Evolutionary conservation across 108 stramenopile genomes (phyloP), one percentile per base, ranked within the genome.

Genomic region (Conticribra weissflogii): DNA sequence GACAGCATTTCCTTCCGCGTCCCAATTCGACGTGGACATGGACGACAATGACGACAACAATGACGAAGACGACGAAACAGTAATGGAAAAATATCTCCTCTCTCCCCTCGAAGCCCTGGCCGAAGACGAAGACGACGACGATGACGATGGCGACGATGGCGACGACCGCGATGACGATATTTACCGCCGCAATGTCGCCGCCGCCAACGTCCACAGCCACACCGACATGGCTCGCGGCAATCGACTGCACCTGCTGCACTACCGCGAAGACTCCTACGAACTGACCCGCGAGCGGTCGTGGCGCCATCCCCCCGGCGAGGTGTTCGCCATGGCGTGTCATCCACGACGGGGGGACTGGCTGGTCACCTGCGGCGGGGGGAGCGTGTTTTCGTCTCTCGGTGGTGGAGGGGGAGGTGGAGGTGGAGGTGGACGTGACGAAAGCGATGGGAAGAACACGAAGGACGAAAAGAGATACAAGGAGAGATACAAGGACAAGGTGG

Each of bases 301-400:
- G 19, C 50, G 34, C 17, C 81, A 82, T 66, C 72, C 78, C 4
- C 72, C 59, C 25, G 81, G 81, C 14, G 81, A 82, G 23, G 66
- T 82, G 15, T 82, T 77, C 77, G 22, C 54, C 16, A 58, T 79
- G 67, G 66, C 61, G 9, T 54, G 60, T 16, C 66, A 78, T 69
- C 81, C 77, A 18, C 31, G 27, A 15, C 62, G 48, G 59, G 59
- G 53, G 9, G 72, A 63, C 16, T 59, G 46, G 54, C 59, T 79
- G 22, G 77, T 69, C 22, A 82, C 81, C n/a, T 82, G 81, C 53
- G 81, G 81, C 21, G 81, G 81, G 0, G 81, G 78, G 36, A 54
- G 44, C 16, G 56, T 50, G 7, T 74, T 59, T 31, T 51, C 62
- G 3, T 34, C 68, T 15, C 15, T 17, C 23, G 47, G n/a, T 16